Evolutionary conservation across 2,329 filamentous ascomycete genomes (phyloP).

Genomic region (Fusarium austroafricanum): DNA sequence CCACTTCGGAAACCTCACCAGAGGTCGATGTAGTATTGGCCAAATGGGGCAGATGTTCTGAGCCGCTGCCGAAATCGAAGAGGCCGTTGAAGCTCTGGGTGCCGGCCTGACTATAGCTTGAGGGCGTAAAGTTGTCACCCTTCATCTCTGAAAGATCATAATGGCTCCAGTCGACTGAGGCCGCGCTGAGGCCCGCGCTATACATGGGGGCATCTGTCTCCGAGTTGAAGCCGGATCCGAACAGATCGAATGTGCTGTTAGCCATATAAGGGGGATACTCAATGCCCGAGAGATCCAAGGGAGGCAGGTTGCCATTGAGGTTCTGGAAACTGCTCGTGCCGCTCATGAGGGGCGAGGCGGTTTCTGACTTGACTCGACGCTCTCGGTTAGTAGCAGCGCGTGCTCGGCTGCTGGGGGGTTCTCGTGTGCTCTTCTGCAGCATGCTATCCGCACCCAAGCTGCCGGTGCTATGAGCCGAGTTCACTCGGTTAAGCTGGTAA

Average conservation of each 20-base stretch:
- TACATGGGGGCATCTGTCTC: slow-evolving; percentile 69
- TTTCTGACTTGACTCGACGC: slow-evolving; percentile 70
- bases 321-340: slow-evolving; percentile 62
- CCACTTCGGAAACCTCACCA: slow-evolving; percentile 74
- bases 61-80: slow-evolving; percentile 64
- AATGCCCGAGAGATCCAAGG: slow-evolving; percentile 69
- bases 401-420: slow-evolving; percentile 52
- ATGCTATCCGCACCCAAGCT: slow-evolving; percentile 59
- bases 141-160: slow-evolving; percentile 61
- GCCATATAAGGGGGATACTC: slow-evolving; percentile 63
- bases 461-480: slow-evolving; percentile 66
- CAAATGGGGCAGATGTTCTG: slow-evolving; percentile 66
- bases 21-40: slow-evolving; percentile 71
- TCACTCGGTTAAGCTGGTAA: slow-evolving; percentile 69
- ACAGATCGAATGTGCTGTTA: slow-evolving; percentile 63
- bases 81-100: slow-evolving; percentile 62
- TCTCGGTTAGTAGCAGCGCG: slow-evolving; percentile 56
- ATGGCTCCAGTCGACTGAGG: slow-evolving; percentile 60
- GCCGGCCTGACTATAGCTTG: slow-evolving; percentile 66
- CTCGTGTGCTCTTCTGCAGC: slow-evolving; percentile 53
- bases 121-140: slow-evolving; percentile 62
- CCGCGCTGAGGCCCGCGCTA: slow-evolving; percentile 70
- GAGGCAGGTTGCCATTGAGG: slow-evolving; percentile 64
- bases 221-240: slow-evolving; percentile 59
- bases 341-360: slow-evolving; percentile 68